These are phyloP conservation scores for Scedosporium dehoogii DNA, from an alignment of 2,329 filamentous ascomycete species.

Conservation along the genomic window DNA sequence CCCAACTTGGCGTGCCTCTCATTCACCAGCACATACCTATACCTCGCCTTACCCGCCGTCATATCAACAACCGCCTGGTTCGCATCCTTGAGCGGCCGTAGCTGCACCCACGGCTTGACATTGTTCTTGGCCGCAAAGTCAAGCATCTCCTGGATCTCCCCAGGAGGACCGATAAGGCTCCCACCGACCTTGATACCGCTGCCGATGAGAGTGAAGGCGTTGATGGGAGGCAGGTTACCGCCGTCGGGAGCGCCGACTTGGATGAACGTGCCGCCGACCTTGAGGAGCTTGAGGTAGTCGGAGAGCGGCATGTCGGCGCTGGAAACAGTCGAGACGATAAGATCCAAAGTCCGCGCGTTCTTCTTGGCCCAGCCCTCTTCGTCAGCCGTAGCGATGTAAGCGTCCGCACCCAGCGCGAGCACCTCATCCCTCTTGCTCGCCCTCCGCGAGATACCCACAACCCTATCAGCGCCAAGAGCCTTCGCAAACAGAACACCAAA, in stretches of 20 bases:
- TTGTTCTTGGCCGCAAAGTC: constrained; percentile 45
- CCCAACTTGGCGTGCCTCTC: constrained; percentile 14
- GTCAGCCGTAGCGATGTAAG: constrained; percentile 31
- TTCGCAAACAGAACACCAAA: constrained; percentile 60
- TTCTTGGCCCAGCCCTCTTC: constrained; percentile 44
- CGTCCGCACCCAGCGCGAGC: constrained; percentile 46
- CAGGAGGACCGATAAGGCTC: constrained; percentile 35
- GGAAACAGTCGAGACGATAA: constrained; percentile 51
- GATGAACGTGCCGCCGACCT: constrained; percentile 49
- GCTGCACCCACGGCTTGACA: constrained; percentile 47
- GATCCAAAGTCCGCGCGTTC: constrained; percentile 40
- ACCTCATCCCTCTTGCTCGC: constrained; percentile 44
- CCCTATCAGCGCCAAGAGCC: constrained; percentile 52
- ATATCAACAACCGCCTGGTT: constrained; percentile 46
- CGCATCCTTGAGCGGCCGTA: constrained; percentile 42
- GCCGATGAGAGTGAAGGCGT: constrained; percentile 43
- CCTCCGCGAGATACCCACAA: constrained; percentile 49
- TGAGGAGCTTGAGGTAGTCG: constrained; percentile 51
- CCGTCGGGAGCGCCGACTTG: constrained; percentile 40
- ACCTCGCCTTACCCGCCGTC: constrained; percentile 40
- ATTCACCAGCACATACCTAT: constrained; percentile 36
- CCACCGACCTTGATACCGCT: constrained; percentile 44
- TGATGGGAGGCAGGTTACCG: constrained; percentile 21
- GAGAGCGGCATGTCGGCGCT: constrained; percentile 44
- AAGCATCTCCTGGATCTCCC: constrained; percentile 50